Evolutionary conservation across 441 rosid genomes (phyloP).

Genomic region (Euphorbia celastroides): DNA sequence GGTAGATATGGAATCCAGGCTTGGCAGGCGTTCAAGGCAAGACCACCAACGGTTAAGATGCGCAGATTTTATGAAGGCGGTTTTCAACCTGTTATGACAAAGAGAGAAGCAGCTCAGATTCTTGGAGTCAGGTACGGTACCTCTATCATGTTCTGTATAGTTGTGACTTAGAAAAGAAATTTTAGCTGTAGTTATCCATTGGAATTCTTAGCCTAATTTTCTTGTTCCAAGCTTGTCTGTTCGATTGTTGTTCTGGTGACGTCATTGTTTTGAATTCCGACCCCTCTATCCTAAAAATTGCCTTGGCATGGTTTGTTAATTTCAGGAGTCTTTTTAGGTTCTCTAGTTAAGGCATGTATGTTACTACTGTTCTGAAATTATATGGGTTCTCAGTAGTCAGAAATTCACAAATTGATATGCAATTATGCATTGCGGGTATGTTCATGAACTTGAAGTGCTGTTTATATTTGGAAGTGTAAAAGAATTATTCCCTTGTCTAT

Average conservation of each 20-base stretch:
- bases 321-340: too few species aligned
- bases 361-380: too few species aligned
- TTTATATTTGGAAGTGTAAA: too few species aligned
- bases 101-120: slow-evolving; percentile 62
- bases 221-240: background rate
- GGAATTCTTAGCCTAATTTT: background rate
- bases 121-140: slow-evolving; percentile 59
- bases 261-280: background rate
- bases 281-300: background rate
- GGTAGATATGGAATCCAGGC: slow-evolving; percentile 63
- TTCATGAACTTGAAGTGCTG: too few species aligned
- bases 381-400: too few species aligned
- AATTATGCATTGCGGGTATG: too few species aligned
- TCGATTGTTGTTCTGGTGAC: background rate
- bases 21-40: slow-evolving; percentile 70
- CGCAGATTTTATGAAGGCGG: slow-evolving; percentile 66
- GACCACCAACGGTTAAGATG: slow-evolving; percentile 41
- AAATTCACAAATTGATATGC: too few species aligned
- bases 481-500: too few species aligned
- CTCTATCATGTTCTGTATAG: background rate
- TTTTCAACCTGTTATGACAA: slow-evolving; percentile 62
- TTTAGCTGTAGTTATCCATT: background rate
- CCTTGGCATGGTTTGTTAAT: background rate
- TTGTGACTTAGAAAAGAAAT: background rate
- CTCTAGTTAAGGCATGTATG: too few species aligned